These are phyloP conservation scores for Phalaenopsis aphrodite DNA, from an alignment of 106 monocot species.

Conservation along the genomic window DNA sequence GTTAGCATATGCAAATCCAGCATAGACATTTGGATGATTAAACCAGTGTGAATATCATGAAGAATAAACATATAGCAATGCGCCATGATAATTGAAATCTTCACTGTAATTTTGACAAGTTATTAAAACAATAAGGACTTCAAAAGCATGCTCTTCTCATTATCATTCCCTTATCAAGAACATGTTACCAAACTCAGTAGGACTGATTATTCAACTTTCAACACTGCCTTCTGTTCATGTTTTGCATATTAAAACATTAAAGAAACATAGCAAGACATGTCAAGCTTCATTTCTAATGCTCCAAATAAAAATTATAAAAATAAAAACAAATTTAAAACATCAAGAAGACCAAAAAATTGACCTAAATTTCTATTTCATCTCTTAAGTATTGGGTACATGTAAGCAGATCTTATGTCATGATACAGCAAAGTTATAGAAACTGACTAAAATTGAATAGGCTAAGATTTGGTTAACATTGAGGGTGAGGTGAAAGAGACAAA, in stretches of 20 bases:
- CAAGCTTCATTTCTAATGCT: not conserved
- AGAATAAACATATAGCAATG: not conserved
- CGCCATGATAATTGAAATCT: not conserved
- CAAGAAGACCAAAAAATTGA: not conserved
- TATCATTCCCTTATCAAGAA: not conserved
- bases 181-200: not conserved
- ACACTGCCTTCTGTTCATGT: not conserved
- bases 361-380: not conserved
- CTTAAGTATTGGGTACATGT: not conserved
- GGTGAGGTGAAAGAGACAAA: too few relatives aligned
- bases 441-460: too few relatives aligned
- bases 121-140: not conserved
- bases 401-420: not conserved
- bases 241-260: not conserved
- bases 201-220: not conserved
- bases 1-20: not conserved
- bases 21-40: not conserved
- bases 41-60: not conserved
- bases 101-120: not conserved
- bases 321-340: not conserved
- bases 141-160: not conserved
- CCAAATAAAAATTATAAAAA: not conserved
- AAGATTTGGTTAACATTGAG: too few relatives aligned
- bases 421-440: not conserved
- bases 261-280: not conserved